Percentiles rank a stretch among this genome's conserved stretches.
These are phyloP conservation scores for Cyclotella choctawhatcheeana DNA, from an alignment of 108 stramenopile genomes.

Conservation along the genomic window DNA sequence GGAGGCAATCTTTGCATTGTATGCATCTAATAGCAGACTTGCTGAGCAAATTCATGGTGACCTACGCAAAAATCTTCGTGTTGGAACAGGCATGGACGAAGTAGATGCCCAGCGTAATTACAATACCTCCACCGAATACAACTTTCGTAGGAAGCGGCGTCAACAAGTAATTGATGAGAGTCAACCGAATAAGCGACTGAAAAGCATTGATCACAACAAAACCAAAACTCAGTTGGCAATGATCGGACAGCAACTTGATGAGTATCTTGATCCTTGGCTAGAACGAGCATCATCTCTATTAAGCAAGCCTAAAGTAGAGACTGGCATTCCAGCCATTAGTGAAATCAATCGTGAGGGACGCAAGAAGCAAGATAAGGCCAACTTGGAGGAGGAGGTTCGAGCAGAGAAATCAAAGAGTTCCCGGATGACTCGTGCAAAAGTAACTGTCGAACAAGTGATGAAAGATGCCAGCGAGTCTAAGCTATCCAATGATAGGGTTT, in stretches of 20 bases:
- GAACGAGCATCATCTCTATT: neutral
- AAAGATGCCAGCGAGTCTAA: too few relatives aligned
- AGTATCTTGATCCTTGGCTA: neutral
- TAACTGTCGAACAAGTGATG: too few relatives aligned
- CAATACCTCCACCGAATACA: neutral
- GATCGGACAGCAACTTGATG: neutral
- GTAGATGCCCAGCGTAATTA: neutral
- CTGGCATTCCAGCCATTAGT: neutral
- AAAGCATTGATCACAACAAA: neutral
- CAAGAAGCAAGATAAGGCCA: neutral
- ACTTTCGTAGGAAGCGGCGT: neutral
- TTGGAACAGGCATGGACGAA: neutral
- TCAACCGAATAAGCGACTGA: neutral
- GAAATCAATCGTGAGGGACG: neutral
- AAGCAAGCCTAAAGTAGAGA: neutral
- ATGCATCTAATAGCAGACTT: neutral
- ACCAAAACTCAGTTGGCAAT: neutral
- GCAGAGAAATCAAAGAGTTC: neutral
- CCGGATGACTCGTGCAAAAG: too few relatives aligned
- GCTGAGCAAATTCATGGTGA: neutral
- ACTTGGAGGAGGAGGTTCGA: neutral
- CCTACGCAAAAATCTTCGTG: neutral
- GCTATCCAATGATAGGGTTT: too few relatives aligned
- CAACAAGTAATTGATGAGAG: neutral
- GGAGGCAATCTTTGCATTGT: neutral